Evolutionary conservation across 495 filamentous ascomycete genomes (phyloP).

Genomic region (Penicillium arizonense): DNA sequence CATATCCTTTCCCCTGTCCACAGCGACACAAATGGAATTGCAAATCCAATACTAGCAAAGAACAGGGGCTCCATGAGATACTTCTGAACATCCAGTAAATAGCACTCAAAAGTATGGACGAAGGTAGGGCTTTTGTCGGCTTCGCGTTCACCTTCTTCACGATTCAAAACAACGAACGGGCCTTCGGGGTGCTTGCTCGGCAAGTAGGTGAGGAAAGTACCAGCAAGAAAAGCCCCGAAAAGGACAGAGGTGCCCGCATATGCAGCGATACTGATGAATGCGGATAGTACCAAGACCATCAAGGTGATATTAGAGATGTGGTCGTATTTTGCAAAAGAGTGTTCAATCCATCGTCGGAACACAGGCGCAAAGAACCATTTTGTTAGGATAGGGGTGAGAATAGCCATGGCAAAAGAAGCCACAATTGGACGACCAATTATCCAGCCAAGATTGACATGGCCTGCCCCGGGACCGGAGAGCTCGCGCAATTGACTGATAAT

Average conservation of each 20-base stretch:
- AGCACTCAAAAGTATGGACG: conserved; percentile 33
- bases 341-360: conserved; percentile 31
- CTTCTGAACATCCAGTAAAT: conserved; percentile 34
- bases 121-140: conserved; percentile 35
- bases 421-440: conserved; percentile 53
- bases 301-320: conserved; percentile 35
- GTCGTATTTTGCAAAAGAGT: conserved; percentile 31
- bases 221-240: conserved; percentile 66
- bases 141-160: conserved; percentile 41
- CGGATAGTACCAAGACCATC: conserved; percentile 43
- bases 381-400: conserved; percentile 46
- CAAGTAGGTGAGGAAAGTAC: conserved; percentile 52
- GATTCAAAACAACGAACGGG: conserved; percentile 33
- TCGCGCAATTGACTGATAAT: conserved; percentile 49
- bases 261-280: conserved; percentile 49
- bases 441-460: conserved; percentile 34
- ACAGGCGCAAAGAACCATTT: conserved; percentile 46
- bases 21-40: conserved; percentile 67
- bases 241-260: conserved; percentile 64
- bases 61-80: conserved; percentile 69
- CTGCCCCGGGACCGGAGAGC: conserved; percentile 15
- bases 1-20: conserved; percentile 62
- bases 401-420: conserved; percentile 54
- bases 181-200: conserved; percentile 32
- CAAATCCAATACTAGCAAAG: conserved; percentile 71